A percentile compares a stretch with the other conserved stretches of the same genome.
Evolutionary conservation across 495 filamentous ascomycete genomes (phyloP).

Genomic region (Pseudotulostoma volvatum): DNA sequence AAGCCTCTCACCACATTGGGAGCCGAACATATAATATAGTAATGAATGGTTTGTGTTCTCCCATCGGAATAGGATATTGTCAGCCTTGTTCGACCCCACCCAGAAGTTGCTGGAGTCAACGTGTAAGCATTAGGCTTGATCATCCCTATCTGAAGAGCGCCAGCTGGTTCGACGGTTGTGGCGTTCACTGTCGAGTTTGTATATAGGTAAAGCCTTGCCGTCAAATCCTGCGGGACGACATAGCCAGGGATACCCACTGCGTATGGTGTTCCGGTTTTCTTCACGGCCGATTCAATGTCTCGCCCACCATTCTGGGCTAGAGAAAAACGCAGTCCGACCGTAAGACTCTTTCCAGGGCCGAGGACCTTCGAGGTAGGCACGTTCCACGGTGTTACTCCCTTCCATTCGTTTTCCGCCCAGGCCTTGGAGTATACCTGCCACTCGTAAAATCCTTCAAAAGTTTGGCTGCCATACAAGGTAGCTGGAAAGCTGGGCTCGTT

Average conservation of each 20-base stretch:
- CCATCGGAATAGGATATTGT: too few relatives aligned
- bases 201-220: slow-evolving; percentile 23
- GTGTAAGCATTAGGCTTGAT: too few relatives aligned
- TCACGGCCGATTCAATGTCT: slow-evolving; percentile 23
- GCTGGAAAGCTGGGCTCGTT: slow-evolving; percentile 9
- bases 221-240: slow-evolving; percentile 26
- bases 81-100: too few relatives aligned
- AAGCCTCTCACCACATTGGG: slow-evolving; percentile 16
- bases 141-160: too few relatives aligned
- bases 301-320: slow-evolving; percentile 19
- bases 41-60: slow-evolving; percentile 30
- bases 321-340: slow-evolving; percentile 31
- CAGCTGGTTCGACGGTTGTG: too few relatives aligned
- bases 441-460: slow-evolving; percentile 36
- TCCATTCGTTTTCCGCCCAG: slow-evolving; percentile 35
- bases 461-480: slow-evolving; percentile 30
- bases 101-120: too few relatives aligned
- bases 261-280: slow-evolving; percentile 21
- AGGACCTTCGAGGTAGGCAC: slow-evolving; percentile 25
- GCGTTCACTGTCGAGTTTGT: too few relatives aligned
- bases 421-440: slow-evolving; percentile 32
- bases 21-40: slow-evolving; percentile 28
- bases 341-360: slow-evolving; percentile 20
- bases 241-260: slow-evolving; percentile 33
- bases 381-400: slow-evolving; percentile 27